Percentiles rank a stretch among this genome's conserved stretches.
phyloP scores from a whole-genome alignment of 306 rosid species.

The Acmispon strigosus region DNA sequence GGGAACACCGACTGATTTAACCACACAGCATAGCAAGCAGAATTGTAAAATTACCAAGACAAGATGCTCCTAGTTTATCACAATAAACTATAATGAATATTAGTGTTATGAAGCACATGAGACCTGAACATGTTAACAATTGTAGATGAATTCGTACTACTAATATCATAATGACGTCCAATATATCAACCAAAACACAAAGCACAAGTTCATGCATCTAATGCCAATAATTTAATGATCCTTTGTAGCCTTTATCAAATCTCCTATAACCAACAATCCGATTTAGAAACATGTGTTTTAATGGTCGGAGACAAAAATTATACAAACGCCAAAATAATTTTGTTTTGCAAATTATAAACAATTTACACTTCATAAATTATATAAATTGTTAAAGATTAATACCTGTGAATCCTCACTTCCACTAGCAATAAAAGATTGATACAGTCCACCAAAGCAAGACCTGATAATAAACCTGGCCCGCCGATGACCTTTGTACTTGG shows the following conservation, averaged over 20 bases:
- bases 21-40: no score
- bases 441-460: constrained; percentile 93
- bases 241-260: background rate
- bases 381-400: constrained; percentile 21
- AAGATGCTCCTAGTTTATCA: no score
- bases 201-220: background rate
- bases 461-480: constrained; percentile 77
- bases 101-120: background rate
- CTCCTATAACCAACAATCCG: background rate
- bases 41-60: no score
- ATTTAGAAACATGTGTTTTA: background rate
- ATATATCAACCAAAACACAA: background rate
- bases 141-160: background rate
- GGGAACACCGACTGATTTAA: no score
- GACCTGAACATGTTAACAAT: background rate
- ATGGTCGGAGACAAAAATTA: background rate
- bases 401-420: constrained; percentile 99
- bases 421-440: constrained; percentile 87
- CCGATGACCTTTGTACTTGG: constrained; percentile 76
- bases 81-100: constrained; percentile 4
- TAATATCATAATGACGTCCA: background rate
- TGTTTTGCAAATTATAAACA: background rate
- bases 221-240: background rate
- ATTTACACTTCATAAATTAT: background rate
- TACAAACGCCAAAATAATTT: constrained; percentile 4